Conservation (phyloP, 352 stramenopile species). For the Globisporangium viniferum region DNA sequence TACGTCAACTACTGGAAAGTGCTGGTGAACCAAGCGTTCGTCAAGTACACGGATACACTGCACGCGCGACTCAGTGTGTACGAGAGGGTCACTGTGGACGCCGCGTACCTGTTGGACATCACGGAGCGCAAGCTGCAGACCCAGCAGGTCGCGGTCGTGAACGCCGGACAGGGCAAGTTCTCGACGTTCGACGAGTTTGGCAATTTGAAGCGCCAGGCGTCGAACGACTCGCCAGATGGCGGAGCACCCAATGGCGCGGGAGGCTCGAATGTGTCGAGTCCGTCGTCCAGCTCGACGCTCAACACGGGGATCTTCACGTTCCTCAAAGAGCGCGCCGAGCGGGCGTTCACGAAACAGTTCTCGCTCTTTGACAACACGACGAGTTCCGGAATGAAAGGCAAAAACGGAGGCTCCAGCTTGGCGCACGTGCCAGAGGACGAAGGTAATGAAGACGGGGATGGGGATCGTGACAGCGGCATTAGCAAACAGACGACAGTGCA, state of each 20-base stretch:
- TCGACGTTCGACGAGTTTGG: slow-evolving; percentile 79
- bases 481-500: slow-evolving; percentile 10
- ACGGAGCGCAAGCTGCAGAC: slow-evolving; percentile 66
- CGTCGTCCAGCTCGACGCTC: slow-evolving; percentile 21
- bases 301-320: slow-evolving; percentile 77
- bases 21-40: slow-evolving; percentile 47
- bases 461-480: not conserved
- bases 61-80: slow-evolving; percentile 61
- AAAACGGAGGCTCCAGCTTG: slow-evolving; percentile 25
- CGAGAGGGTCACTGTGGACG: slow-evolving; percentile 49
- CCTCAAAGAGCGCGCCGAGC: slow-evolving; percentile 64
- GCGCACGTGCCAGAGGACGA: slow-evolving; percentile 47
- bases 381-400: slow-evolving; percentile 8
- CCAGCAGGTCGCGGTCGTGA: slow-evolving; percentile 46
- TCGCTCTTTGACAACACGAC: slow-evolving; percentile 34
- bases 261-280: slow-evolving; percentile 4
- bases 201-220: slow-evolving; percentile 60
- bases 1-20: slow-evolving; percentile 59
- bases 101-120: slow-evolving; percentile 65
- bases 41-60: slow-evolving; percentile 58
- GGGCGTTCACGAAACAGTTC: slow-evolving; percentile 67
- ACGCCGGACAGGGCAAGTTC: slow-evolving; percentile 57
- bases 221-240: slow-evolving; percentile 14
- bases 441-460: slow-evolving; percentile 30
- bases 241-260: no score